Evolutionary conservation across 2,329 filamentous ascomycete genomes (phyloP).

Genomic region (Fusarium sacchari): DNA sequence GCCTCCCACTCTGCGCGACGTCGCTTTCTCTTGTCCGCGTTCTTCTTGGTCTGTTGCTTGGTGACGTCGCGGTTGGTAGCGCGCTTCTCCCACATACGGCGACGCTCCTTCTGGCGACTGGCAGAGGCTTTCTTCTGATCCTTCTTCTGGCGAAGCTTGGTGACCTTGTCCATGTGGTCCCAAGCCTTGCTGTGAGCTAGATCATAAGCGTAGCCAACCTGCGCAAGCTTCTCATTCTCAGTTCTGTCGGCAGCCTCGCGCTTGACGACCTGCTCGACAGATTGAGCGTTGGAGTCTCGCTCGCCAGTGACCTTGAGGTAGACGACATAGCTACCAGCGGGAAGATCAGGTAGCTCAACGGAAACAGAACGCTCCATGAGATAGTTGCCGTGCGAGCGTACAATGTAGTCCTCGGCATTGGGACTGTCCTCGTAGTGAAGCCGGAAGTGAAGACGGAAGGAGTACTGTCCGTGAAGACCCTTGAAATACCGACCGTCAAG

Average conservation of each 20-base stretch:
- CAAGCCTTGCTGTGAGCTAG: constrained; percentile 68
- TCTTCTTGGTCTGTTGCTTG: constrained; percentile 54
- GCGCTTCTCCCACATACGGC: constrained; percentile 61
- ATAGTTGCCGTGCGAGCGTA: constrained; percentile 68
- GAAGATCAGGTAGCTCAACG: constrained; percentile 65
- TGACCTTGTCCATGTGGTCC: constrained; percentile 60
- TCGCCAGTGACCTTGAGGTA: constrained; percentile 65
- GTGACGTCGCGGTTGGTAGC: constrained; percentile 56
- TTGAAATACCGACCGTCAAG: constrained; percentile 71
- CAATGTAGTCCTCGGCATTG: constrained; percentile 67
- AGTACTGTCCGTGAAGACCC: constrained; percentile 69
- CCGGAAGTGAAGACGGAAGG: constrained; percentile 60
- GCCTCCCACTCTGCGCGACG: constrained; percentile 44
- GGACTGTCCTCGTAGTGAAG: constrained; percentile 60
- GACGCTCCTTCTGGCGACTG: constrained; percentile 57
- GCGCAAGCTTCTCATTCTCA: constrained; percentile 68
- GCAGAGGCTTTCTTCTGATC: constrained; percentile 60
- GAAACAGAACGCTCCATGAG: constrained; percentile 68
- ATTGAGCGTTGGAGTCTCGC: constrained; percentile 54
- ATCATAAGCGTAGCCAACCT: constrained; percentile 68
- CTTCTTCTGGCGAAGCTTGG: constrained; percentile 60
- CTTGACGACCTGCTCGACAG: constrained; percentile 67
- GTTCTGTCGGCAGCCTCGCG: constrained; percentile 57
- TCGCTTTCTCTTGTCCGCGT: constrained; percentile 49
- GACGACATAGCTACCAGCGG: constrained; percentile 66